A percentile compares a stretch with the other conserved stretches of the same genome.
These are phyloP conservation scores for Starmerella etchellsii DNA, from an alignment of 805 yeast species.

Conservation along the genomic window DNA sequence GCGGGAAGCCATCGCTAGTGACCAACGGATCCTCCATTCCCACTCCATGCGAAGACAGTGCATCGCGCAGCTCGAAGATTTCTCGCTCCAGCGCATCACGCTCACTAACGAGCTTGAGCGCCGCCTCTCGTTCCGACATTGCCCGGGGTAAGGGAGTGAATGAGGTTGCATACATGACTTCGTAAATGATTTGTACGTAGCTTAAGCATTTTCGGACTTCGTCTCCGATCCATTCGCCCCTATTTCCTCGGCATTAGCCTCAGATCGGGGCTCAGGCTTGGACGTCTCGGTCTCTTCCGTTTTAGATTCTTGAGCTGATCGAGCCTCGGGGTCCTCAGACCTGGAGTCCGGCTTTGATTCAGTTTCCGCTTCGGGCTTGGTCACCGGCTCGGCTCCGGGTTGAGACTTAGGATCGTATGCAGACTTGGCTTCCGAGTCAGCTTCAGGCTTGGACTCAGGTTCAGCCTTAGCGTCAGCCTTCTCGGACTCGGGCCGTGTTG, in stretches of 20 bases:
- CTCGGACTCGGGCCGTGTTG: not conserved
- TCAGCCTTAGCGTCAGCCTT: no score
- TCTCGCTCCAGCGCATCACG: constrained; percentile 32
- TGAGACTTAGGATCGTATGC: not conserved
- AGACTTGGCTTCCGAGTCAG: not conserved
- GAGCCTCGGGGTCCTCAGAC: no score
- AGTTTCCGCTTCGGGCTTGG: no score
- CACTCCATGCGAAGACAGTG: constrained; percentile 35
- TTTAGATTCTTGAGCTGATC: no score
- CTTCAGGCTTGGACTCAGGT: constrained; percentile 2
- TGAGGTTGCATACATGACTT: no score
- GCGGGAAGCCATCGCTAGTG: constrained; percentile 70
- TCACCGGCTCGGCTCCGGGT: no score
- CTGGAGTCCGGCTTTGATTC: no score
- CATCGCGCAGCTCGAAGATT: constrained; percentile 31
- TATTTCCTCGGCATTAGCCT: not conserved
- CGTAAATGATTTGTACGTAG: no score
- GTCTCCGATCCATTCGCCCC: no score
- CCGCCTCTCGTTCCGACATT: constrained; percentile 10
- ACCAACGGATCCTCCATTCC: constrained; percentile 56
- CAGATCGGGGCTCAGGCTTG: not conserved
- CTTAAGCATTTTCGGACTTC: no score
- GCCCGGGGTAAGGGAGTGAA: no score
- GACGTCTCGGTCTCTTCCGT: no score
- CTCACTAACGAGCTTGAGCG: constrained; percentile 14